Evolutionary conservation across 805 yeast genomes (phyloP).

Genomic region (Metschnikowia reukaufii): DNA sequence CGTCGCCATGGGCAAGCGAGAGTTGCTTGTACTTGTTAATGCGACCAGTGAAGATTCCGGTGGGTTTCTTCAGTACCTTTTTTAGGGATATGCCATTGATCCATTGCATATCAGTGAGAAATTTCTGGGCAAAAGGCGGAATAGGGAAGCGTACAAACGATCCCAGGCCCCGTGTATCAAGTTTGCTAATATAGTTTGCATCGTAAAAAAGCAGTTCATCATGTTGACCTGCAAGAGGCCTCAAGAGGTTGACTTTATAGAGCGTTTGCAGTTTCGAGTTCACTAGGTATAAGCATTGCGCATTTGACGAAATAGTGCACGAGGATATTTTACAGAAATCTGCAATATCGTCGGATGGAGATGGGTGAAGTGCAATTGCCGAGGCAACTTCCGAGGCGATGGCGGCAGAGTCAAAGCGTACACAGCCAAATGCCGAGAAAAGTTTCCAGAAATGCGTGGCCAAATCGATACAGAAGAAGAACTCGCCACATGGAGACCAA

Average conservation of each 20-base stretch:
- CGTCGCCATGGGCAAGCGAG: slow-evolving; percentile 15
- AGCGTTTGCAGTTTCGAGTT: slow-evolving; percentile 20
- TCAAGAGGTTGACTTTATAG: slow-evolving; percentile 24
- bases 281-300: slow-evolving; percentile 21
- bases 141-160: slow-evolving; percentile 31
- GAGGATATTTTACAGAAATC: slow-evolving; percentile 28
- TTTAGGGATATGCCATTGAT: slow-evolving; percentile 20
- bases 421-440: slow-evolving; percentile 35
- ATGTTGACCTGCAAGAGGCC: slow-evolving; percentile 7
- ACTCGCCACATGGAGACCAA: slow-evolving; percentile 42
- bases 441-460: slow-evolving; percentile 31
- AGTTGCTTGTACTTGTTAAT: slow-evolving; percentile 15
- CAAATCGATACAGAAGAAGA: slow-evolving; percentile 24
- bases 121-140: slow-evolving; percentile 29
- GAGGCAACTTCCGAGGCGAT: slow-evolving; percentile 4
- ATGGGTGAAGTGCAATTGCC: background rate
- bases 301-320: slow-evolving; percentile 28
- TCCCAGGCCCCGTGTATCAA: slow-evolving; percentile 12
- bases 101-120: slow-evolving; percentile 24
- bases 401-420: slow-evolving; percentile 27
- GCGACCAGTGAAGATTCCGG: slow-evolving; percentile 23
- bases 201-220: slow-evolving; percentile 24
- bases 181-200: slow-evolving; percentile 27
- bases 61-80: slow-evolving; percentile 18
- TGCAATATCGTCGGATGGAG: background rate